Evolutionary conservation across 306 rosid genomes (phyloP), one percentile per base, ranked within the genome.

Genomic region (Dicorynia guianensis): DNA sequence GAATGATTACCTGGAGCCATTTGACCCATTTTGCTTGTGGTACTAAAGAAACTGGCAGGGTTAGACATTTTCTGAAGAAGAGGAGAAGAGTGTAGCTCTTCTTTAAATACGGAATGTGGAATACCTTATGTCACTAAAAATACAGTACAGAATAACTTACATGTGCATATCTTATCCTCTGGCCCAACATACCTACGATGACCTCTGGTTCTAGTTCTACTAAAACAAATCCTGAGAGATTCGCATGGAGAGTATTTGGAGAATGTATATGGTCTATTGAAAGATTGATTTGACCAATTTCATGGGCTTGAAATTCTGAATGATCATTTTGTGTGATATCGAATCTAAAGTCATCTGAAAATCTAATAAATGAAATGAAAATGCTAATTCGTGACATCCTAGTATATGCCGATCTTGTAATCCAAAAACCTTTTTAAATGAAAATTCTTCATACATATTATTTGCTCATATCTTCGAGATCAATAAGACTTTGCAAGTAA

Each of bases 161-260:
- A 6, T 52, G 46, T 25, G 57, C 67, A 57, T 64, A 35, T 62
- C 35, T 66, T 56, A 66, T 71, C 35, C 65, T 69, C 39, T 74
- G 46, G 73, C 69, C 20, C 35, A 70, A 30, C 69, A 57, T 63
- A 63, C 69, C 56, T 8, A 63, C 54, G 40, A 15, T 53, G 55
- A 13, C 25, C 66, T 6, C 46, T 35, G 67, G 60, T 65, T 43
- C 54, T 75, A 13, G 56, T 20, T 70, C 49, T 69, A 63, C 70
- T 70, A 34, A 49, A 12, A 52, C 42, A 56, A 35, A 44, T 60
- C 76, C 39, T 38, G 54, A 58, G 62, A 72, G 67, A 79, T 82
- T 82, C 82, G 73, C 77, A 50, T 66, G 54, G 50, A 82, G 38
- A 30, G 60, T 20, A 72, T 58, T 77, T 38, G 63, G 57, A 77